Conservation (phyloP, 2,329 filamentous ascomycete species). For the Botrytis fragariae region DNA sequence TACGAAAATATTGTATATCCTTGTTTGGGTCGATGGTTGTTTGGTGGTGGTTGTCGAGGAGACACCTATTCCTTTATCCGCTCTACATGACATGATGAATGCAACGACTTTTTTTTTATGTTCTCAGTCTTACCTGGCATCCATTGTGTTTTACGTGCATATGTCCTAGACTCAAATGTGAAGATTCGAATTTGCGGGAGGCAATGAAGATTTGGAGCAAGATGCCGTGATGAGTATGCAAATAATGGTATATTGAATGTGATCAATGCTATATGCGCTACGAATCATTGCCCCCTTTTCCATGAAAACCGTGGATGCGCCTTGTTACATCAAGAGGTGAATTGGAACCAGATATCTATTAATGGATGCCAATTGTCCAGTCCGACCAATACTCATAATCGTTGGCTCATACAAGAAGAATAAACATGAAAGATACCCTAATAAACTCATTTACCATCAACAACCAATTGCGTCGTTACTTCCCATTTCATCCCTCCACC, state of each 20-base stretch:
- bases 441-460: conserved; percentile 29
- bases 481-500: conserved; percentile 85
- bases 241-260: background rate
- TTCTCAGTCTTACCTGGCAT: no score
- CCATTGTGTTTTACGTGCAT: no score
- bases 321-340: background rate
- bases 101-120: conserved; percentile 9
- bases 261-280: background rate
- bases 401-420: background rate
- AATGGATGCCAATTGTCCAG: background rate
- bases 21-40: background rate
- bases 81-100: conserved; percentile 15
- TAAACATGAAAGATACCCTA: background rate
- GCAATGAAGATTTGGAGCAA: background rate
- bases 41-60: background rate
- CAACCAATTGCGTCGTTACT: conserved; percentile 74
- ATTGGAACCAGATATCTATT: background rate
- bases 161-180: background rate
- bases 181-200: background rate
- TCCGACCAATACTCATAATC: background rate
- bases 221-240: background rate
- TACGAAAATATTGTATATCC: conserved; percentile 9
- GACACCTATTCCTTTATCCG: background rate
- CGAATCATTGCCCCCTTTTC: background rate
- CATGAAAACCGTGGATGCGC: background rate